Evolutionary conservation across 805 yeast species (phyloP).

Genomic region (Yarrowia alimentaria): DNA sequence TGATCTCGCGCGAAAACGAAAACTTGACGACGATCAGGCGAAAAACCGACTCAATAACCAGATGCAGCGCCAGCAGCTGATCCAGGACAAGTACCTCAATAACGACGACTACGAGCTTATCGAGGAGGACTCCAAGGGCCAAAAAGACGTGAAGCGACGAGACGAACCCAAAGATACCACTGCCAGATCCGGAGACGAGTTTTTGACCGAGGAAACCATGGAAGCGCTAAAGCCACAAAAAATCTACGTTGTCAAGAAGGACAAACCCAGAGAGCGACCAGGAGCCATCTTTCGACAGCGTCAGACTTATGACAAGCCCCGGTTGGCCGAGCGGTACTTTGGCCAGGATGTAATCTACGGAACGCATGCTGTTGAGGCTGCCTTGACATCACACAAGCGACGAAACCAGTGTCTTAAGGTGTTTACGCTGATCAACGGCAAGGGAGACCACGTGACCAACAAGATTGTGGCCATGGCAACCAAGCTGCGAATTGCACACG

Average conservation of each 20-base stretch:
- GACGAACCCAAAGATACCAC: not conserved
- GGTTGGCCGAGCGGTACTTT: slow-evolving; percentile 14
- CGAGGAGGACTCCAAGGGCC: too few species aligned
- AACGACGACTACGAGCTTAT: slow-evolving; percentile 13
- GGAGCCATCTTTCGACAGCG: slow-evolving; percentile 18
- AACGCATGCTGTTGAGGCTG: slow-evolving; percentile 18
- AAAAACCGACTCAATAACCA: not conserved
- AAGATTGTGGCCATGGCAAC: slow-evolving; percentile 52
- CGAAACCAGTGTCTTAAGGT: slow-evolving; percentile 16
- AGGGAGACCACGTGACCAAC: slow-evolving; percentile 23
- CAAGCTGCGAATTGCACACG: slow-evolving; percentile 37
- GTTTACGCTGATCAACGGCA: not conserved
- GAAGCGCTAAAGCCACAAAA: slow-evolving; percentile 6
- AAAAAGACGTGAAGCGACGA: too few species aligned
- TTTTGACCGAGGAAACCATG: not conserved
- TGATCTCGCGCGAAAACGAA: slow-evolving; percentile 1
- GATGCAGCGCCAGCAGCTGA: slow-evolving; percentile 5
- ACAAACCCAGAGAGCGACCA: slow-evolving; percentile 12
- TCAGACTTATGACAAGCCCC: slow-evolving; percentile 17
- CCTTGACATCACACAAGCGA: slow-evolving; percentile 20
- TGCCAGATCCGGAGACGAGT: not conserved
- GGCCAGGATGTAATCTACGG: slow-evolving; percentile 26
- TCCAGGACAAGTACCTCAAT: slow-evolving; percentile 19
- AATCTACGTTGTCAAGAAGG: slow-evolving; percentile 20
- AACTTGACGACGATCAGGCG: slow-evolving; percentile 20